phyloP scores from a whole-genome alignment of 805 yeast genomes.

The Zygotorulaspora florentina region DNA sequence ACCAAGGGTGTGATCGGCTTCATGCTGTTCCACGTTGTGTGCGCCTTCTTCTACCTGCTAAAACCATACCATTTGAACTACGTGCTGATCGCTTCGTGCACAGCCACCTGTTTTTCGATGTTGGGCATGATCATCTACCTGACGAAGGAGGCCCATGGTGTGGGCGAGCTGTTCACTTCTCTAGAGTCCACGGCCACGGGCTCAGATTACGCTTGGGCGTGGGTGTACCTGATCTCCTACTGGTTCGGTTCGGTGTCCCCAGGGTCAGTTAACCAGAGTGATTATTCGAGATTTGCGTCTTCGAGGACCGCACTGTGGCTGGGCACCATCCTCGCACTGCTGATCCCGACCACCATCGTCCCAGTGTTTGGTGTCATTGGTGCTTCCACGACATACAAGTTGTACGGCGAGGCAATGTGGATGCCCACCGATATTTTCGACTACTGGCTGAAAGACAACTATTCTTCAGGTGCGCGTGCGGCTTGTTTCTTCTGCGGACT shows the following conservation, averaged over 20 bases:
- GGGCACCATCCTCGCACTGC: slow-evolving; percentile 35
- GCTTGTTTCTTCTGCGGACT: slow-evolving; percentile 41
- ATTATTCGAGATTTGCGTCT: slow-evolving; percentile 39
- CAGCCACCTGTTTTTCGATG: slow-evolving; percentile 39
- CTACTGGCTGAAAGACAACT: slow-evolving; percentile 29
- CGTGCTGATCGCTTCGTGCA: slow-evolving; percentile 36
- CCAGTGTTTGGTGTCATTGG: slow-evolving; percentile 44
- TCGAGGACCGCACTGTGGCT: slow-evolving; percentile 29
- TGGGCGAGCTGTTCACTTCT: slow-evolving; percentile 33
- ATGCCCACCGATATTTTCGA: slow-evolving; percentile 36
- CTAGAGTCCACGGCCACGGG: slow-evolving; percentile 32
- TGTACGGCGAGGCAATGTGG: slow-evolving; percentile 38
- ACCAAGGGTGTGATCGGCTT: slow-evolving; percentile 39
- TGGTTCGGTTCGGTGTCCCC: slow-evolving; percentile 43
- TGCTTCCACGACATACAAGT: slow-evolving; percentile 37
- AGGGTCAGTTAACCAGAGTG: slow-evolving; percentile 40
- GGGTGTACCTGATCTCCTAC: slow-evolving; percentile 41
- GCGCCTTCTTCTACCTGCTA: slow-evolving; percentile 38
- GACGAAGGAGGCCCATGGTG: slow-evolving; percentile 34
- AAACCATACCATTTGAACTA: slow-evolving; percentile 44
- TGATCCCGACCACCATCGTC: slow-evolving; percentile 39
- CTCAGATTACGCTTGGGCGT: slow-evolving; percentile 39
- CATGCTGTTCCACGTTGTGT: slow-evolving; percentile 41
- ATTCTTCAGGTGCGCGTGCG: slow-evolving; percentile 37
- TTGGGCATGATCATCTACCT: slow-evolving; percentile 39